Base-by-base conservation (phyloP, 164 flowering plant genomes). In the Nymphaea colorata region DNA sequence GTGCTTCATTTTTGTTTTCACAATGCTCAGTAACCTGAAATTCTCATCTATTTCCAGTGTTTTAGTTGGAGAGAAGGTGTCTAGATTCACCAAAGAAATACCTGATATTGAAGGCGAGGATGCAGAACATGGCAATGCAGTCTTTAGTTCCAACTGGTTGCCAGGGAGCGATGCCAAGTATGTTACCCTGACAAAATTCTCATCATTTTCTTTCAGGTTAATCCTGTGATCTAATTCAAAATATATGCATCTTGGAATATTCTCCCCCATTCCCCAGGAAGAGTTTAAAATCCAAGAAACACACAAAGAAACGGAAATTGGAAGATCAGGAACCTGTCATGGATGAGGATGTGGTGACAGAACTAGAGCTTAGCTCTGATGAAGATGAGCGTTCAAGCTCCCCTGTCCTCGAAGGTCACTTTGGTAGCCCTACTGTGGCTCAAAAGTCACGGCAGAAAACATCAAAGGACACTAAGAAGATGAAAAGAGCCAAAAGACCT, bases 131-230 rank as follows among this genome's bases (percentile, higher is more conserved):
- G 88, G 84, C 44, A 76, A 74, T 66, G 70, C 82, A 47, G 82
- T 76, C 60, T 90, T 92, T 71, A 84, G 73, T 76, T 82, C 93
- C 62, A 75, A 85, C 41, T 92, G 96, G 96, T 77, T 87, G 71
- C 97, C 95, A 0, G 85, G 88, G 75, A 70, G 70, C 5, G 75
- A 78, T 66, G 59, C 87, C 66, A 83, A 80, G 94, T 89, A 86
- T 67, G 59, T 71, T 61, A 12, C 17, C 67, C 42, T 14, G 43
- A 7, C 61, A 18, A 41, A 55, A 16, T 65, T 18, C n/a, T 36
- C 59, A 11, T 41, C 3, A 4, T 64, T 11, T 12, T 59, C 51
- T 72, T 11, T 71, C 15, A 47, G 11, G 62, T 5, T 42, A 11
- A n/a, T 36, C 36, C 44, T 45, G 4, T 14, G 25, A 62, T 51